These are phyloP conservation scores for Pestalotiopsis sp. DNA, from an alignment of 2,329 filamentous ascomycete species.

Conservation along the genomic window DNA sequence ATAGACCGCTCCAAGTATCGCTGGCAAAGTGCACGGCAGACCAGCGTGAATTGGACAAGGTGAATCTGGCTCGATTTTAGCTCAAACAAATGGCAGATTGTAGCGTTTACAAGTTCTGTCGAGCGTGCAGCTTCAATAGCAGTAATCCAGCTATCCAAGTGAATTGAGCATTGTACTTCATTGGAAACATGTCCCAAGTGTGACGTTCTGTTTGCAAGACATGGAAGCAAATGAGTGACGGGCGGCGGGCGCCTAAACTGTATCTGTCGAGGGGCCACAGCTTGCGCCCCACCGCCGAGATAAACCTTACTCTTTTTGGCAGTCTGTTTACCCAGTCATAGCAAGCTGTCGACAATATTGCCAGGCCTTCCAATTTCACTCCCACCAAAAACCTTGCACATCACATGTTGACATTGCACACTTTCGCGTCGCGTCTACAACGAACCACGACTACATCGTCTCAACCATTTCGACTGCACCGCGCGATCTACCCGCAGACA, in stretches of 20 bases:
- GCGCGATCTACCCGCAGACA: not conserved
- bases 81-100: not conserved
- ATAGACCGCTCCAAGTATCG: not conserved
- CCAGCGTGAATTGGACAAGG: not conserved
- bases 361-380: not conserved
- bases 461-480: not conserved
- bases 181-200: no score
- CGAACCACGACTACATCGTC: not conserved
- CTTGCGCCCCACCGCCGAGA: conserved; percentile 1
- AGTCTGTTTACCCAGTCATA: conserved; percentile 16
- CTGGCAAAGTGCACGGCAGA: not conserved
- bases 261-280: not conserved
- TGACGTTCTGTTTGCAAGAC: not conserved
- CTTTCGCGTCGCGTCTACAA: not conserved
- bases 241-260: not conserved
- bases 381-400: conserved; percentile 6
- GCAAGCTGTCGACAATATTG: conserved; percentile 7
- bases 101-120: no score
- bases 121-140: no score
- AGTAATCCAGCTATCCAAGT: no score
- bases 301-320: conserved; percentile 11
- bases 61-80: not conserved
- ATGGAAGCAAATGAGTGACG: not conserved
- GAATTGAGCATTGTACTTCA: no score
- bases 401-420: not conserved